Conservation (phyloP, 306 rosid species). For the Cicer judaicum region DNA sequence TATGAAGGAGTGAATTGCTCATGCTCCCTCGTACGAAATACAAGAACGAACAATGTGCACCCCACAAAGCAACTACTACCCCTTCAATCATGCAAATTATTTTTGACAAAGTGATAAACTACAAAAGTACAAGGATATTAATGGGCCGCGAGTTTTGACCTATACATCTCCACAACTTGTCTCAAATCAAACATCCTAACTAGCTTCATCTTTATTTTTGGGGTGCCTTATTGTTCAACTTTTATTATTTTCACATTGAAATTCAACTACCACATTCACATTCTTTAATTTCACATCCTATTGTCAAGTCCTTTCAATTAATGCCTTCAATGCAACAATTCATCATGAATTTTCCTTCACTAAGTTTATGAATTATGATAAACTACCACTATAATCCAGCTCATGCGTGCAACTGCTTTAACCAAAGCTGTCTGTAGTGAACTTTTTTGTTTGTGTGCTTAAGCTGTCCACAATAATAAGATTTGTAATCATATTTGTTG, state of each 20-base stretch:
- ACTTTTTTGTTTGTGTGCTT: slow-evolving; percentile 36
- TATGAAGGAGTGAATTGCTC: slow-evolving; percentile 1
- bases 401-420: slow-evolving; percentile 51
- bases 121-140: slow-evolving; percentile 11
- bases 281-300: slow-evolving; percentile 46
- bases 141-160: slow-evolving; percentile 47
- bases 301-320: slow-evolving; percentile 51
- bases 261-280: slow-evolving; percentile 46
- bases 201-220: slow-evolving; percentile 32
- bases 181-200: slow-evolving; percentile 36
- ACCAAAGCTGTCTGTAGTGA: slow-evolving; percentile 42
- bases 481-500: slow-evolving; percentile 75
- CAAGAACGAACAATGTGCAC: background rate
- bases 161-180: slow-evolving; percentile 31
- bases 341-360: slow-evolving; percentile 36
- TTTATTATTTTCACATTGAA: slow-evolving; percentile 44
- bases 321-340: slow-evolving; percentile 47
- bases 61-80: slow-evolving; percentile 34
- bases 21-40: background rate
- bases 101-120: slow-evolving; percentile 27
- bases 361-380: slow-evolving; percentile 38
- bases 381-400: slow-evolving; percentile 56
- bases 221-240: slow-evolving; percentile 41
- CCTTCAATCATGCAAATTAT: slow-evolving; percentile 44
- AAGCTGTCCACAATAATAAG: slow-evolving; percentile 66